Base-by-base conservation (phyloP, 345 rosid species). In the Citrus medica region DNA sequence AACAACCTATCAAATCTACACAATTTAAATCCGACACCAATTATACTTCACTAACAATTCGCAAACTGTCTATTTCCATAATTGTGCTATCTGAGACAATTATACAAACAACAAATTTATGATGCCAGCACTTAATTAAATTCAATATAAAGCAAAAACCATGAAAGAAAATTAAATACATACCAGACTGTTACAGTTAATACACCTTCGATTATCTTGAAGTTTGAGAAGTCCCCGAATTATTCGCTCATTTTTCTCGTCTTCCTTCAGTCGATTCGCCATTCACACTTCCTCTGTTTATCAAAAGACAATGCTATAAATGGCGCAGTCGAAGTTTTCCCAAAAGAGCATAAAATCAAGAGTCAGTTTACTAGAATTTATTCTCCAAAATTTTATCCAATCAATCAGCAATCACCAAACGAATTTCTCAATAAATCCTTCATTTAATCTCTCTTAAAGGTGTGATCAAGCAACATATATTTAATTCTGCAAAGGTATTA, bases 141-240 rank as follows among this genome's bases (percentile, higher is more conserved):
- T 65, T 68, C 71, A 65, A 69, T 69, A 40, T 53, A 72, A 46
- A 59, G 32, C 32, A 80, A 40, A 59, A 74, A 12, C 68, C 71
- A 78, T 37, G 27, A 69, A 32, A 59, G 61, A 60, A 22, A 69
- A 42, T 4, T 19, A 61, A 17, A 68, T 27, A 17, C 90, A 78
- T 87, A 96, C 99, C 94, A 89, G 81, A 82, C 98, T 90, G 75
- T 91, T 91, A 85, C 99, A 96, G 81, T 96, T 96, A 37, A 96
- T 93, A 86, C 99, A 96, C 68, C 93, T 83, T 32, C 92, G 94
- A 79, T 96, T 96, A 74, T 94, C 97, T 0, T 91, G 83, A 75
- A 89, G 95, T 81, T 96, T 96, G 79, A 93, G 91, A 79, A 96
- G 98, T 33, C 92, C 91, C 63, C 98, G 88, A 78, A 96, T 96